Evolutionary conservation across 73 alveolate genomes (phyloP), one percentile per base, ranked within the genome.

Genomic region (Uronychia setigera): DNA sequence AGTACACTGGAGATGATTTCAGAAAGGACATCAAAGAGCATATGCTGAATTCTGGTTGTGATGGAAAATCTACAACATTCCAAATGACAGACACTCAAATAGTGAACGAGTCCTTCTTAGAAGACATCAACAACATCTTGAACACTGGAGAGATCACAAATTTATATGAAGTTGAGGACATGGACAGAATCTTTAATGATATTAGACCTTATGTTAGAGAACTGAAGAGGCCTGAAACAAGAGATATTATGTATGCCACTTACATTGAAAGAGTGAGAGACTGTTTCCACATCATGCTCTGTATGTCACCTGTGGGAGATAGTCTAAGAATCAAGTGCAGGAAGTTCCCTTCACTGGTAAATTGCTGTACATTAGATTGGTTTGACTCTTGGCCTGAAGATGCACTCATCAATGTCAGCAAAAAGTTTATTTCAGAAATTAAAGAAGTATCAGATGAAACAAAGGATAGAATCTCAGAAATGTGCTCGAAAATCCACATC

Each of bases 101-200:
- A 14, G 88, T 89, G 32, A 87, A 94, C 76, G 98, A 96, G 78
- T 60, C 93, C 77, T 90, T 94, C 96, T 89, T 96, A 1, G 99
- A 96, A 84, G 97, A 96, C 74, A 88, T 96, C 0, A 96, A 95
- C 85, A 95, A 94, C 84, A 90, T 96, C 28, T 77, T 96, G 29
- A 96, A 96, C 88, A 92, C 98, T 33, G 99, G 99, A n/a, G 99
- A 98, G 87, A 99, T 98, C 0, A 97, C 99, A 13, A 97, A 97
- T 76, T 90, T 98, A 46, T 98, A 93, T 88, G 92, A 92, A 59
- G 97, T 93, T 76, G 99, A 98, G 84, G 99, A 98, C 67, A 83
- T 87, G 90, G 99, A 97, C 29, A 93, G 88, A 30, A 98, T 98
- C 80, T 82, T 87, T 57, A 91, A 90, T 80, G 93, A 85, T 84